phyloP scores from a whole-genome alignment of 2,329 filamentous ascomycete species.

The Ophiosphaerella korrae region DNA sequence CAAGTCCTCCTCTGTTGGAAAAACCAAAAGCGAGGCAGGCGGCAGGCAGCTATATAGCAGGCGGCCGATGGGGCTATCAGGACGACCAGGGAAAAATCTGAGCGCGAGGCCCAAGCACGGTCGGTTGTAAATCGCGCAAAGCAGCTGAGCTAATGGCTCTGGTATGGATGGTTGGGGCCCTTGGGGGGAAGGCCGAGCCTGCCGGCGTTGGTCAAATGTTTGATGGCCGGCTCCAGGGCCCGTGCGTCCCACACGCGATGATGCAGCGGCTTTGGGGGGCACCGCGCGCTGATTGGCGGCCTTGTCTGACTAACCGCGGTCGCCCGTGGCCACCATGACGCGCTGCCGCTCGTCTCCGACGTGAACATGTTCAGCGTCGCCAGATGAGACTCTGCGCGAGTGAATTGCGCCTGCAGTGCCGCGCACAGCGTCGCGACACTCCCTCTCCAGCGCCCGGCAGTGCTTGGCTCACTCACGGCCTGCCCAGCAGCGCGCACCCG shows the following conservation, averaged over 20 bases:
- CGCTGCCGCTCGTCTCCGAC: no score
- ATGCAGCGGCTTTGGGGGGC: constrained; percentile 1
- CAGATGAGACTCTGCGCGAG: no score
- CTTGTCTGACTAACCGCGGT: constrained; percentile 1
- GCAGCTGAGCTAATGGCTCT: background rate
- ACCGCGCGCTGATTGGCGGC: constrained; percentile 14
- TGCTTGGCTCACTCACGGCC: background rate
- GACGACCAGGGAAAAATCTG: constrained; percentile 36
- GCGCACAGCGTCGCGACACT: no score
- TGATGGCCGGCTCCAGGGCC: constrained; percentile 8
- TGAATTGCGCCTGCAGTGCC: no score
- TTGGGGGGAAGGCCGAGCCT: constrained; percentile 16
- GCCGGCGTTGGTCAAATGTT: constrained; percentile 16
- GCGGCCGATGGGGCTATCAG: constrained; percentile 13
- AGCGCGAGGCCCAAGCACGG: constrained; percentile 15
- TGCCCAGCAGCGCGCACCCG: constrained; percentile 1
- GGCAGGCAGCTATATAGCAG: constrained; percentile 29
- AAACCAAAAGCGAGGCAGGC: constrained; percentile 17
- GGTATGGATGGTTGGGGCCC: constrained; percentile 12
- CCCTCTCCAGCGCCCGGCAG: no score
- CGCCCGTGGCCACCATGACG: background rate
- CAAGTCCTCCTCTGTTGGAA: constrained; percentile 37
- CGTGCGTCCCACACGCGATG: constrained; percentile 9
- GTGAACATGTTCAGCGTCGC: no score
- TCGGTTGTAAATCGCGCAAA: constrained; percentile 11